Evolutionary conservation across 805 yeast genomes (phyloP), one percentile per base, ranked within the genome.

Genomic region (Starmerella davenportii): DNA sequence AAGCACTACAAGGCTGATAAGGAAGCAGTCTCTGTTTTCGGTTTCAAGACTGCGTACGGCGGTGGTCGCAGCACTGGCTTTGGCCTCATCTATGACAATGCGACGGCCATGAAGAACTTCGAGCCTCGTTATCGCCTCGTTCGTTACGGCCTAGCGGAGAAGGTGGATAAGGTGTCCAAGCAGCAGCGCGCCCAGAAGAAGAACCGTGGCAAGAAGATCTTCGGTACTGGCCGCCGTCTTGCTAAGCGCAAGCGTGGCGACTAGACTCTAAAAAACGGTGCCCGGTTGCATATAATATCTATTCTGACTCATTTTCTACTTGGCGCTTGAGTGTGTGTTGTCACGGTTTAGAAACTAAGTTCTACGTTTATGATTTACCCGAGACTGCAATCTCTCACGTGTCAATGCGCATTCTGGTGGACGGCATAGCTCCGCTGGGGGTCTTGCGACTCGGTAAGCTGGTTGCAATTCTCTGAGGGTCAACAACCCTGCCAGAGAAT

Each of bases 121-220:
- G 99, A 90, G 75, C 99, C 99, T 72, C 64, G 82, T 56, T 90
- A 90, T 92, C 85, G 99, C 73, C 81, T 82, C 64, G 93, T 90
- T 59, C 85, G 99, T 79, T 79, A 81, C 75, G 96, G 96, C 62
- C 75, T 85, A 64, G 95, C 93, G 63, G 72, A 71, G 58, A 84
- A 81, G 77, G 85, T 78, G 61, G 95, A 87, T 70, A 84, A 82
- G 75, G 73, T 94, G 59, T 82, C 95, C 60, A 85, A 96, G 84
- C 95, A 85, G 74, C 98, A 90, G 76, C 82, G 98, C 77, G 90
- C 90, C 72, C 96, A 87, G 76, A 82, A 79, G 84, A 87, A 90
- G 85, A 90, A 90, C 93, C 84, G 95, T 48, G 94, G 79, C 63
- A 77, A 79, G 84, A 90, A 90, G 80, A 68, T 81, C 78, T 84